These are phyloP conservation scores for Botrytis aclada DNA, from an alignment of 2,329 filamentous ascomycete genomes.

Conservation along the genomic window DNA sequence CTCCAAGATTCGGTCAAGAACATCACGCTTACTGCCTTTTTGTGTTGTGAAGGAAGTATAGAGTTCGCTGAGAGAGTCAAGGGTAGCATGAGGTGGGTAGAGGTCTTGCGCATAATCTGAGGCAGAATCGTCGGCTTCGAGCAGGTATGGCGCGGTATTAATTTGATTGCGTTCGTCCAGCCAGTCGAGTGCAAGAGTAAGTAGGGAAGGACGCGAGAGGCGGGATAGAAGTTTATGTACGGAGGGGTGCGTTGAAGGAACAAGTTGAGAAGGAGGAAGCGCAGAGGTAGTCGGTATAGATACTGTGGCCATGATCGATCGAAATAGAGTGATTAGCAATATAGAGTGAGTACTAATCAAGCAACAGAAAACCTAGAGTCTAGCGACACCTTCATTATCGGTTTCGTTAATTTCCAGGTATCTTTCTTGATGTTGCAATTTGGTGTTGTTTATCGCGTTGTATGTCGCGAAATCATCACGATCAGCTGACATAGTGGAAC, in stretches of 20 bases:
- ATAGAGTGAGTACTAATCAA: background rate
- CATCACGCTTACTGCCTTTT: constrained; percentile 61
- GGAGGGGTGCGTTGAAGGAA: constrained; percentile 61
- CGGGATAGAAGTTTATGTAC: constrained; percentile 65
- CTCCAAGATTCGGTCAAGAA: constrained; percentile 61
- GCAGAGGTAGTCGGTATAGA: constrained; percentile 69
- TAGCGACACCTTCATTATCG: background rate
- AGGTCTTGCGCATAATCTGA: constrained; percentile 59
- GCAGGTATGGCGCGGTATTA: constrained; percentile 57
- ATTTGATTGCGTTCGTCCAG: constrained; percentile 63
- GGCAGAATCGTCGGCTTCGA: constrained; percentile 45
- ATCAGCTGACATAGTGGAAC: constrained; percentile 11
- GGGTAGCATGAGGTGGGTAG: constrained; percentile 64
- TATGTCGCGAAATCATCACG: constrained; percentile 11
- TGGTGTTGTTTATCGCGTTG: background rate
- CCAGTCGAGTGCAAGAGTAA: constrained; percentile 74
- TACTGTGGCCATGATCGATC: constrained; percentile 35
- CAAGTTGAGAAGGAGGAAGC: constrained; percentile 66
- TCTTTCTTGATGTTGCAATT: background rate
- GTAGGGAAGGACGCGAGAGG: constrained; percentile 67
- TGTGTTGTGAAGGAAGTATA: constrained; percentile 59
- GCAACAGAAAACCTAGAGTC: background rate
- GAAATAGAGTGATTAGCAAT: background rate
- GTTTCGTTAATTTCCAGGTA: background rate
- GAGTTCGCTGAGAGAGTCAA: constrained; percentile 63